Evolutionary conservation across 2,329 filamentous ascomycete genomes (phyloP), one percentile per base, ranked within the genome.

Genomic region (Colletotrichum coccodes): DNA sequence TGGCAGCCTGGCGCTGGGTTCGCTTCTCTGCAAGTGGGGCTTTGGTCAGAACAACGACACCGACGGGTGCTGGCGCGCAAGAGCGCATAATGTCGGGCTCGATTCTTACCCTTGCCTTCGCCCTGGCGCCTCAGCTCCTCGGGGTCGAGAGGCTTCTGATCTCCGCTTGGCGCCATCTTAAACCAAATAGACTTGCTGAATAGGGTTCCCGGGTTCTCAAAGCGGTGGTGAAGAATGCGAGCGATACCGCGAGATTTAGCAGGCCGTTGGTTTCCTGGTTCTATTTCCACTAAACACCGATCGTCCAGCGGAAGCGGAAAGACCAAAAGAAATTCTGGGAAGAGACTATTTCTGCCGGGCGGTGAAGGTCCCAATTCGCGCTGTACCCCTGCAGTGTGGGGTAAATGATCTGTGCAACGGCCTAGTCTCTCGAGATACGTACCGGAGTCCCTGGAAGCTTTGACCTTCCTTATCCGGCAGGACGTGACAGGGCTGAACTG

Each of bases 341-440:
- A 40, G 21, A n/a, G 11, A 4, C 32, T 5, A 5, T 74, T 78
- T 78, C 74, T 78, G 76, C 76, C 76, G 70, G 74, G 76, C 76
- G 76, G 76, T 78, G 64, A 58, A 21, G 12, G 5, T 12, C 6
- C 9, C 23, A 28, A 42, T 67, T 14, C 18, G 16, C 6, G 9
- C 23, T n/a, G 6, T 6, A 52, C 26, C 64, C 64, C 23, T 68
- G 60, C 8, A 34, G 3, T n/a, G 60, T 64, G 53, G 52, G 64
- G 53, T 36, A 30, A 3, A 1, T 32, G 28, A 9, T 30, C 46
- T n/a, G 34, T 34, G 34, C 40, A 3, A 21, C 18, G 3, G 30
- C 8, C 30, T 36, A 44, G 26, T 16, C n/a, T 40, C 3, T 8
- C 11, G 11, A 52, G 30, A 38, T 28, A 68, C 60, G 61, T 68